Percentiles rank a stretch among this genome's conserved stretches.
Conservation (phyloP, 2,329 filamentous ascomycete species). For the Escovopsis sp. region DNA sequence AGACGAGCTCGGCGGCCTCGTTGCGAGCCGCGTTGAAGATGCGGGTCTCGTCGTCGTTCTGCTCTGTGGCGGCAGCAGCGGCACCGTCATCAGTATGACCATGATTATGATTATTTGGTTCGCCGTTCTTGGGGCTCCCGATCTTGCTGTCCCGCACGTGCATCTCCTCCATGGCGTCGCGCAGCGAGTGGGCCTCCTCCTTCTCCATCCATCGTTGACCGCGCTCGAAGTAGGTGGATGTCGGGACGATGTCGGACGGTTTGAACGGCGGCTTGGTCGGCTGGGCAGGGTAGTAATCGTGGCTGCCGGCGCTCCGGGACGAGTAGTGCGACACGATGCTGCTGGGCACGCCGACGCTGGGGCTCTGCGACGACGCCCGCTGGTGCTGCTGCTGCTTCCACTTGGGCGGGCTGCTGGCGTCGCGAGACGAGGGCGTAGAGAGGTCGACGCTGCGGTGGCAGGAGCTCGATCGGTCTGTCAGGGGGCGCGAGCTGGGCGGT, state of each 20-base stretch:
- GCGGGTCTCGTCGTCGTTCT: constrained; percentile 39
- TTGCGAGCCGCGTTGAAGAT: constrained; percentile 57
- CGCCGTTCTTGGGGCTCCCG: too few species aligned
- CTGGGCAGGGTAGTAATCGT: constrained; percentile 36
- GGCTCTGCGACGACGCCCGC: constrained; percentile 16
- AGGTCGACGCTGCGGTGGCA: constrained; percentile 18
- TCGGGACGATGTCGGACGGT: constrained; percentile 47
- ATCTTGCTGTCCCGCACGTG: constrained; percentile 30
- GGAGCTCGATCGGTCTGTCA: constrained; percentile 17
- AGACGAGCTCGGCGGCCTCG: constrained; percentile 67
- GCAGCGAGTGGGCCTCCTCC: constrained; percentile 55
- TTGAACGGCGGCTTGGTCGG: constrained; percentile 31
- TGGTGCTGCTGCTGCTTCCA: too few species aligned
- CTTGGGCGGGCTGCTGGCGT: constrained; percentile 7
- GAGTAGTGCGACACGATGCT: constrained; percentile 38
- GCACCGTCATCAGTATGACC: too few species aligned
- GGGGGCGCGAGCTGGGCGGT: constrained; percentile 22
- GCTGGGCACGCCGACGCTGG: constrained; percentile 26
- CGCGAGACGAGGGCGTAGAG: constrained; percentile 14
- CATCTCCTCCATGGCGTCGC: constrained; percentile 60
- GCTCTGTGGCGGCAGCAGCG: constrained; percentile 13
- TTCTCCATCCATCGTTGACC: constrained; percentile 68
- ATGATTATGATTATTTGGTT: too few species aligned
- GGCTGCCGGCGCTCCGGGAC: constrained; percentile 25
- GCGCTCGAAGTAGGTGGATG: constrained; percentile 55